phyloP scores from a whole-genome alignment of 1,284 basidiomycete species.

The Malassezia pachydermatis region DNA sequence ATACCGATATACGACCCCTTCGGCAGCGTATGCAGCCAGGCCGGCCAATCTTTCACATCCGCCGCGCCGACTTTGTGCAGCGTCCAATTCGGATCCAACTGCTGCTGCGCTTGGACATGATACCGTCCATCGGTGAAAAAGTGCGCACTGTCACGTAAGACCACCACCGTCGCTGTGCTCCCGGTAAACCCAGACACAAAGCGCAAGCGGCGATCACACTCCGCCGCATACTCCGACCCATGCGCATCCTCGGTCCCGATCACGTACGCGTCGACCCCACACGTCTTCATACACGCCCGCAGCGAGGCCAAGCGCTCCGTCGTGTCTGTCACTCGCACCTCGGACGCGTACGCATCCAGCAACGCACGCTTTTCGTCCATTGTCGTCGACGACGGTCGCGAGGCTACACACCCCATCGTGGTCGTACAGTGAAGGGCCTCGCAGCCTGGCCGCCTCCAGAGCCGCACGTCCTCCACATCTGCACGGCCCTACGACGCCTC shows the following conservation, averaged over 20 bases:
- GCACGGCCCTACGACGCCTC: background rate
- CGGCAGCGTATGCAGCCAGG: constrained; percentile 51
- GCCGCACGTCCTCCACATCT: constrained; percentile 1
- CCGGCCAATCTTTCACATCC: constrained; percentile 49
- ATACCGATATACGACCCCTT: constrained; percentile 62
- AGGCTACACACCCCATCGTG: constrained; percentile 16
- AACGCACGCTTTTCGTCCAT: constrained; percentile 15
- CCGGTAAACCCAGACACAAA: constrained; percentile 79
- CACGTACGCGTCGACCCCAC: constrained; percentile 47
- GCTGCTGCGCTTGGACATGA: constrained; percentile 69
- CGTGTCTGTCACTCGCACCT: constrained; percentile 2
- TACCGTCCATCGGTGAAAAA: constrained; percentile 80
- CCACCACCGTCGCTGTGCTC: constrained; percentile 69
- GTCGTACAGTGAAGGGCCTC: background rate
- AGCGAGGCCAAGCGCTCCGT: constrained; percentile 54
- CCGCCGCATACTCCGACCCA: constrained; percentile 73
- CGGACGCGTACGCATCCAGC: background rate
- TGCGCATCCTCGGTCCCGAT: constrained; percentile 79
- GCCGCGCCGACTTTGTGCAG: constrained; percentile 58
- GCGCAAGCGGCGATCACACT: constrained; percentile 67
- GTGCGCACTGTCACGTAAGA: constrained; percentile 53
- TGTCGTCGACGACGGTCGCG: background rate
- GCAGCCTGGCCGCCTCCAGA: background rate
- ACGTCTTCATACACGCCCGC: constrained; percentile 27
- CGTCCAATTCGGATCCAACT: constrained; percentile 69